Conservation (phyloP, 1,139 yeast species). For the Suhomyces choctaworum region DNA sequence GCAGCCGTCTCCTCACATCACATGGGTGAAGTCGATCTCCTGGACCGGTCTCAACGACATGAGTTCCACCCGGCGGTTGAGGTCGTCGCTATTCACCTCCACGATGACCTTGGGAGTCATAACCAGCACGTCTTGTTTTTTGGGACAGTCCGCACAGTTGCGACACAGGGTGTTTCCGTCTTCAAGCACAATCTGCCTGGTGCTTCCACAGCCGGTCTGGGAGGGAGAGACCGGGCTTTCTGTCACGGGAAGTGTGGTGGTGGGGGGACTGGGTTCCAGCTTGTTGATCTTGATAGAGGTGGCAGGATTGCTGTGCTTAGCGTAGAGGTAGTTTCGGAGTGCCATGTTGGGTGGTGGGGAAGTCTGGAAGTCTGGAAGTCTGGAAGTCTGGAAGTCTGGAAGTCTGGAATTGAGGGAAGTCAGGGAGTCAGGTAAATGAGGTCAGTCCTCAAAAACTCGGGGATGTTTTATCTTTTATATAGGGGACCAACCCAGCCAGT, state of each 20-base stretch:
- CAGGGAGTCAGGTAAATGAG: too few relatives aligned
- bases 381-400: too few relatives aligned
- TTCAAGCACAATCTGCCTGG: slow-evolving; percentile 20
- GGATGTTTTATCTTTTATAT: background rate
- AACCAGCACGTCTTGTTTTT: slow-evolving; percentile 10
- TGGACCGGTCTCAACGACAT: background rate
- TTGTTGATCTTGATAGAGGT: slow-evolving; percentile 26
- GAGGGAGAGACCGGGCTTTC: background rate
- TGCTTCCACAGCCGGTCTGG: slow-evolving; percentile 18
- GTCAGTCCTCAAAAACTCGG: background rate
- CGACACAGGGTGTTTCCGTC: slow-evolving; percentile 26
- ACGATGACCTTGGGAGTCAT: slow-evolving; percentile 6
- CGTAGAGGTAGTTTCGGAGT: slow-evolving; percentile 44
- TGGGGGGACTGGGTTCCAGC: slow-evolving; percentile 10
- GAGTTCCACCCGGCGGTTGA: slow-evolving; percentile 4
- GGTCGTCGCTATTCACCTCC: slow-evolving; percentile 8
- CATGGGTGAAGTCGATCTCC: slow-evolving; percentile 10
- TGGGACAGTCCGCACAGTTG: slow-evolving; percentile 32
- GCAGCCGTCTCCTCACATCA: slow-evolving; percentile 1
- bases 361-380: background rate
- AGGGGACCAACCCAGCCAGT: background rate
- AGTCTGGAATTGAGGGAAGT: too few relatives aligned
- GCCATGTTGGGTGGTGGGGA: slow-evolving; percentile 36
- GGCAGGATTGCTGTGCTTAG: slow-evolving; percentile 35
- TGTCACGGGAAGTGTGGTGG: background rate